Evolutionary conservation across 768 basidiomycete species (phyloP).

Genomic region (Agrocybe praecox): DNA sequence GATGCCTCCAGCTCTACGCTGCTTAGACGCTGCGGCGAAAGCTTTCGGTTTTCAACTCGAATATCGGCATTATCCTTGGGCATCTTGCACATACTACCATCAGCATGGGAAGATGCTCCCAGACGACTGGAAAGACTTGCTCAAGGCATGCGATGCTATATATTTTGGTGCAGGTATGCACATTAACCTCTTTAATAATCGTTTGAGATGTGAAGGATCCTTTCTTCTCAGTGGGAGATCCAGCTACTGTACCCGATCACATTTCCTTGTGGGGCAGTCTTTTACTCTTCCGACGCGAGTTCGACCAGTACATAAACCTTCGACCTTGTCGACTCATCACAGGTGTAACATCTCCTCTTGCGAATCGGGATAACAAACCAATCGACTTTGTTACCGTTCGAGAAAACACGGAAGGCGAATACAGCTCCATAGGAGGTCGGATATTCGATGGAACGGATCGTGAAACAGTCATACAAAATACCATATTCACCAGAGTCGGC

Average conservation of each 20-base stretch:
- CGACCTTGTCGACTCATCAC: conserved; percentile 51
- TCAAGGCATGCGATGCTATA: conserved; percentile 46
- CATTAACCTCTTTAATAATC: too few relatives aligned
- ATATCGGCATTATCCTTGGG: conserved; percentile 50
- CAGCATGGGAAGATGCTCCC: conserved; percentile 51
- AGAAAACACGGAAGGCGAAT: conserved; percentile 61
- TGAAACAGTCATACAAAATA: conserved; percentile 45
- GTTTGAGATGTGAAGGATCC: neutral
- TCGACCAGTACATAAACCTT: conserved; percentile 53
- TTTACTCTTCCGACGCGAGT: conserved; percentile 51
- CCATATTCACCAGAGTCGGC: conserved; percentile 51
- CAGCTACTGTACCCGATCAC: conserved; percentile 54
- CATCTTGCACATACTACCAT: conserved; percentile 46
- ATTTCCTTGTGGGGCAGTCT: conserved; percentile 57
- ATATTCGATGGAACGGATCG: conserved; percentile 43
- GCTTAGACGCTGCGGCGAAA: conserved; percentile 43
- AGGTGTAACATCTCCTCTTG: conserved; percentile 48
- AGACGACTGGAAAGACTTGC: conserved; percentile 36
- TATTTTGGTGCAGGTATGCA: conserved; percentile 47
- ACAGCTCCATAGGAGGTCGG: conserved; percentile 49
- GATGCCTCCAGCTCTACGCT: conserved; percentile 47
- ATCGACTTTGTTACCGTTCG: conserved; percentile 58
- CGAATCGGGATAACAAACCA: conserved; percentile 38
- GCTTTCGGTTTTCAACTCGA: conserved; percentile 47
- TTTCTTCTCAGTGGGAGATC: conserved; percentile 41